Evolutionary conservation across 164 flowering plant species (phyloP).

Genomic region (Tetrastigma voinierianum): DNA sequence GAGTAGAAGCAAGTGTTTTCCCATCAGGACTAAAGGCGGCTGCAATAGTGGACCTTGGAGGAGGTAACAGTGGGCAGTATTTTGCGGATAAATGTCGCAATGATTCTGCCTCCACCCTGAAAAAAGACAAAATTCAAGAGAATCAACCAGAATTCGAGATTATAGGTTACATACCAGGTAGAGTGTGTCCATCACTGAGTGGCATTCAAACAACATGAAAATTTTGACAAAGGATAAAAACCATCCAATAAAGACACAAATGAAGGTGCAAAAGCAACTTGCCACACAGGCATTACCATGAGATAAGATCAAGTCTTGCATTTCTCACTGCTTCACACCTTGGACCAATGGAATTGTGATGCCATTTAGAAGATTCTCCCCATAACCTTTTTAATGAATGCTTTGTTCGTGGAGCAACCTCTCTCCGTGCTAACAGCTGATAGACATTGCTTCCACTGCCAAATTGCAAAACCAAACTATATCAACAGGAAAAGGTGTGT

Average conservation of each 20-base stretch:
- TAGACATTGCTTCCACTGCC: constrained; percentile 54
- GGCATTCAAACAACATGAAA: no score
- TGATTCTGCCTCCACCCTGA: constrained; percentile 91
- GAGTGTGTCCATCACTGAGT: no score
- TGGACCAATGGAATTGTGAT: constrained; percentile 21
- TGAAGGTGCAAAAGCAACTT: background rate
- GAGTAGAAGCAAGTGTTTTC: constrained; percentile 89
- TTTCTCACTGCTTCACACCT: constrained; percentile 41
- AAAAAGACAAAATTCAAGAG: constrained; percentile 3
- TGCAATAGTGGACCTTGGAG: constrained; percentile 98
- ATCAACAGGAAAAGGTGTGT: constrained; percentile 3
- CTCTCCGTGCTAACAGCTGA: constrained; percentile 62
- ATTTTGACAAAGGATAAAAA: no score
- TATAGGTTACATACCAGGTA: no score
- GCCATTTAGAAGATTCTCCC: constrained; percentile 42
- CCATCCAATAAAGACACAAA: background rate
- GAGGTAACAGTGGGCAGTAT: constrained; percentile 81
- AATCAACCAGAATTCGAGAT: background rate
- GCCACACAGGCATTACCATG: constrained; percentile 48
- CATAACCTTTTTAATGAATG: constrained; percentile 45
- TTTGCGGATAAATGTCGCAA: constrained; percentile 73
- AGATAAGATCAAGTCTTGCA: constrained; percentile 59
- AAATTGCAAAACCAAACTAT: background rate
- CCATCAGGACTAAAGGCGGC: constrained; percentile 98
- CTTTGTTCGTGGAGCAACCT: constrained; percentile 59